Evolutionary conservation across 106 monocot genomes (phyloP).

Genomic region (Vanilla planifolia): DNA sequence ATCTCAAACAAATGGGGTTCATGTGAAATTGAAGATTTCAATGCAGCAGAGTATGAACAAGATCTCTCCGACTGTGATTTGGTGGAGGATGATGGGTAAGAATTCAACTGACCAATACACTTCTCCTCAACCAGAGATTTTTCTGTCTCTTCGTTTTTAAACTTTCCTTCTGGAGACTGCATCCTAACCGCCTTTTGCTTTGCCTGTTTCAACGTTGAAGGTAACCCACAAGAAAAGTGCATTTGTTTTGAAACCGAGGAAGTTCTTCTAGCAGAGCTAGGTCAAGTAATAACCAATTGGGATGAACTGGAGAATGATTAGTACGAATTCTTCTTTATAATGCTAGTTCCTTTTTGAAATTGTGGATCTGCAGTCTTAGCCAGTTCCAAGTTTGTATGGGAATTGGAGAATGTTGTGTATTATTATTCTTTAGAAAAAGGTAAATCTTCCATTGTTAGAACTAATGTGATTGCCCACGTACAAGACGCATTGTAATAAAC

Average conservation of each 20-base stretch:
- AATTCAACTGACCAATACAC: slow-evolving; percentile 6
- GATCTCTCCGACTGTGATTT: slow-evolving; percentile 3
- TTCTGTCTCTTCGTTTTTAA: slow-evolving; percentile 17
- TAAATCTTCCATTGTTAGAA: too few relatives aligned
- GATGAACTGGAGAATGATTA: slow-evolving; percentile 4
- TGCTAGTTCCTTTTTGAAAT: slow-evolving; percentile 5
- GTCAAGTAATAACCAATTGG: neutral
- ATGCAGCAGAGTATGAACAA: too few relatives aligned
- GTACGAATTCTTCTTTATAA: slow-evolving; percentile 7
- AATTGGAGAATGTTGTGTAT: too few relatives aligned
- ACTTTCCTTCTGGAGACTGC: slow-evolving; percentile 60
- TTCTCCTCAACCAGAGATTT: slow-evolving; percentile 12
- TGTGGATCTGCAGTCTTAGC: slow-evolving; percentile 7
- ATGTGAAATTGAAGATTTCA: too few relatives aligned
- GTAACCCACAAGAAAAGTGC: slow-evolving; percentile 3
- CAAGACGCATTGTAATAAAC: too few relatives aligned
- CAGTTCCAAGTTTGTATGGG: slow-evolving; percentile 47
- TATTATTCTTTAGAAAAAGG: too few relatives aligned
- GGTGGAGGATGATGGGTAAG: slow-evolving; percentile 4
- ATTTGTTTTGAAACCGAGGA: slow-evolving; percentile 13
- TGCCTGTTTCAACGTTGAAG: too few relatives aligned
- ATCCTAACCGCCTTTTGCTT: too few relatives aligned
- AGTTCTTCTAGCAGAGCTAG: slow-evolving; percentile 2
- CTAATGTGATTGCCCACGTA: too few relatives aligned
- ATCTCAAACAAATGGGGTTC: too few relatives aligned